These are phyloP conservation scores for Apostasia shenzhenica DNA, from an alignment of 106 monocot species.

Conservation along the genomic window DNA sequence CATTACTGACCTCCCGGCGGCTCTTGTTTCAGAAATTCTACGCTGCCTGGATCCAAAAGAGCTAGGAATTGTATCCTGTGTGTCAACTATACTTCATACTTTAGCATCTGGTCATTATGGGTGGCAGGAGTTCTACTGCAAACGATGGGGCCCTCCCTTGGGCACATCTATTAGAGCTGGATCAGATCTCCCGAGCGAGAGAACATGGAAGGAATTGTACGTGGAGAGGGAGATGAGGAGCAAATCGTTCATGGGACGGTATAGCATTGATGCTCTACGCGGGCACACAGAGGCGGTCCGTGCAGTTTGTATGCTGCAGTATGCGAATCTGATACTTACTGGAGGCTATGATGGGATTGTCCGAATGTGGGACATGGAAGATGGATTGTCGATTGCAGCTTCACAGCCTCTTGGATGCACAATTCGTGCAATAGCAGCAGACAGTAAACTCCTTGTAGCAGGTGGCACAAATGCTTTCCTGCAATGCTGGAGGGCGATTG, in stretches of 20 bases:
- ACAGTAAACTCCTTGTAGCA: constrained; percentile 42
- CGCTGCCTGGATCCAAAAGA: constrained; percentile 65
- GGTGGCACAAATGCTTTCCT: constrained; percentile 68
- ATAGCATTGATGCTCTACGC: constrained; percentile 44
- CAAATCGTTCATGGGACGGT: constrained; percentile 72
- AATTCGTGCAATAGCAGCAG: constrained; percentile 66
- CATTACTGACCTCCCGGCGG: constrained; percentile 61
- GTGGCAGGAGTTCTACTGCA: constrained; percentile 72
- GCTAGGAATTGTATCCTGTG: constrained; percentile 72
- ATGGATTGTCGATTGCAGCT: constrained; percentile 46
- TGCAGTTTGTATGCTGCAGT: constrained; percentile 43
- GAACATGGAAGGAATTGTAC: constrained; percentile 67
- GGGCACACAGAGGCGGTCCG: constrained; percentile 76
- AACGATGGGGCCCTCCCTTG: constrained; percentile 61
- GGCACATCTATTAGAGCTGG: background rate
- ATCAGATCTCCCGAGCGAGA: constrained; percentile 7
- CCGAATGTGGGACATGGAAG: constrained; percentile 77
- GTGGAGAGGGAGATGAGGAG: constrained; percentile 61
- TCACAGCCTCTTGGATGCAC: constrained; percentile 72
- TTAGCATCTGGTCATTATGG: constrained; percentile 58
- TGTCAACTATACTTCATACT: constrained; percentile 45
- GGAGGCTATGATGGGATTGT: constrained; percentile 70
- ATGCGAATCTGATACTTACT: constrained; percentile 61
- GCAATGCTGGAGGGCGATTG: constrained; percentile 59
- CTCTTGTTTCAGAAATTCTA: constrained; percentile 63